Conservation (phyloP, 2,329 filamentous ascomycete genomes). For the Microsporum ferrugineum region DNA sequence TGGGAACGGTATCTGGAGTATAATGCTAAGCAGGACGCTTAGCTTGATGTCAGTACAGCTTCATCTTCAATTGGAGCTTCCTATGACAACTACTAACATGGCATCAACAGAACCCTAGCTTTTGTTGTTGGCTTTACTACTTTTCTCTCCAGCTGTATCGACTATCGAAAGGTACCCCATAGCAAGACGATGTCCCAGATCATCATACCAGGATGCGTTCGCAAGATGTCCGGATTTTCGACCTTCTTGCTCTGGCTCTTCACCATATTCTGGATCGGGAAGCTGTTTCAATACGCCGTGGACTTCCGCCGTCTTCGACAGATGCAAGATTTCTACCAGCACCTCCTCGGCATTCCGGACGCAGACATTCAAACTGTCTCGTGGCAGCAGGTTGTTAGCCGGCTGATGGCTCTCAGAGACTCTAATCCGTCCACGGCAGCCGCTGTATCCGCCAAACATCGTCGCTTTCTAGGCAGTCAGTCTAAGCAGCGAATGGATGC, state of each 20-base stretch:
- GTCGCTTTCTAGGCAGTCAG: slow-evolving; percentile 61
- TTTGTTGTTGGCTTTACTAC: slow-evolving; percentile 76
- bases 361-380: slow-evolving; percentile 87
- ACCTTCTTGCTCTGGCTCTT: slow-evolving; percentile 75
- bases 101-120: slow-evolving; percentile 51
- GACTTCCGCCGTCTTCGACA: slow-evolving; percentile 62
- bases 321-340: slow-evolving; percentile 74
- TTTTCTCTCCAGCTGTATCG: slow-evolving; percentile 73
- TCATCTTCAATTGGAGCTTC: background rate
- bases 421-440: slow-evolving; percentile 73
- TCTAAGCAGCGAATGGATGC: slow-evolving; percentile 92
- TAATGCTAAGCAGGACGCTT: slow-evolving; percentile 58
- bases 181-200: slow-evolving; percentile 52
- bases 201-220: slow-evolving; percentile 62
- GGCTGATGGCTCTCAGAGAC: slow-evolving; percentile 73
- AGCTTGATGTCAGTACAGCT: slow-evolving; percentile 54
- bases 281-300: slow-evolving; percentile 59
- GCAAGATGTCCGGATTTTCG: slow-evolving; percentile 61
- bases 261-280: slow-evolving; percentile 74
- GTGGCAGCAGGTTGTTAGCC: slow-evolving; percentile 81
- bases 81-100: background rate
- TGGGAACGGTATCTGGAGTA: slow-evolving; percentile 74
- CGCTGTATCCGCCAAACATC: slow-evolving; percentile 47
- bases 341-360: slow-evolving; percentile 71
- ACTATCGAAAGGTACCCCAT: slow-evolving; percentile 61